Evolutionary conservation across 2,329 filamentous ascomycete species (phyloP).

Genomic region (Claviceps purpurea): DNA sequence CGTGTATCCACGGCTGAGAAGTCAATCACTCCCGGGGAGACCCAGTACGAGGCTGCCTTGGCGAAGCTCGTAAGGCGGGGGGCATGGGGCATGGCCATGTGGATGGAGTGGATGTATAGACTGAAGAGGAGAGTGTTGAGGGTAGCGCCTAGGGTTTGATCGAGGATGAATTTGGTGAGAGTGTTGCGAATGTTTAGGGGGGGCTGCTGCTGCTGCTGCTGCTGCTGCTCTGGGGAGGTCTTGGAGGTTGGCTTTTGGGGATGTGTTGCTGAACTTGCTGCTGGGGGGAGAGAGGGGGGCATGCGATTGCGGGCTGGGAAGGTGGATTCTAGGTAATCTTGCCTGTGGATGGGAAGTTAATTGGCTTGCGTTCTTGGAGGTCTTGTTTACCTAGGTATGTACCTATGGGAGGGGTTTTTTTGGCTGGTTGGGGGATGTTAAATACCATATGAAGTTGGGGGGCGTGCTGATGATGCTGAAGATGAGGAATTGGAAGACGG

Average conservation of each 20-base stretch:
- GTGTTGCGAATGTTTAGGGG: slow-evolving; percentile 50
- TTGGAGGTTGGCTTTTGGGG: slow-evolving; percentile 13
- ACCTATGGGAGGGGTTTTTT: no score
- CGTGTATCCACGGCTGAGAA: slow-evolving; percentile 31
- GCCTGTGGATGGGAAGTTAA: slow-evolving; percentile 31
- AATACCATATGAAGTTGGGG: no score
- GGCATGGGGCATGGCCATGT: slow-evolving; percentile 31
- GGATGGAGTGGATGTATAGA: slow-evolving; percentile 43
- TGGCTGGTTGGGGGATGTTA: no score
- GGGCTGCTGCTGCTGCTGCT: slow-evolving; percentile 2
- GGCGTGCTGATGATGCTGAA: slow-evolving; percentile 54
- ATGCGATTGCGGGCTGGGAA: slow-evolving; percentile 49
- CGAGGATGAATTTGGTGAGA: slow-evolving; percentile 50
- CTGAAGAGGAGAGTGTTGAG: slow-evolving; percentile 55
- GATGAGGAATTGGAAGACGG: slow-evolving; percentile 63
- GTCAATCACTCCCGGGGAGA: slow-evolving; percentile 27
- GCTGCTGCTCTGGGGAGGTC: background rate
- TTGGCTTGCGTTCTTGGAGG: background rate
- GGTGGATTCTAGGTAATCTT: slow-evolving; percentile 58
- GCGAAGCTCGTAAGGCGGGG: slow-evolving; percentile 24
- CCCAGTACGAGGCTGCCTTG: slow-evolving; percentile 21
- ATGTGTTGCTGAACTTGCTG: background rate
- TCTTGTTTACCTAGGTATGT: no score
- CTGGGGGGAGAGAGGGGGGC: background rate
- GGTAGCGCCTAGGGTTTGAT: slow-evolving; percentile 53